Conservation (phyloP, 345 rosid genomes). For the Hirschfeldia incana region DNA sequence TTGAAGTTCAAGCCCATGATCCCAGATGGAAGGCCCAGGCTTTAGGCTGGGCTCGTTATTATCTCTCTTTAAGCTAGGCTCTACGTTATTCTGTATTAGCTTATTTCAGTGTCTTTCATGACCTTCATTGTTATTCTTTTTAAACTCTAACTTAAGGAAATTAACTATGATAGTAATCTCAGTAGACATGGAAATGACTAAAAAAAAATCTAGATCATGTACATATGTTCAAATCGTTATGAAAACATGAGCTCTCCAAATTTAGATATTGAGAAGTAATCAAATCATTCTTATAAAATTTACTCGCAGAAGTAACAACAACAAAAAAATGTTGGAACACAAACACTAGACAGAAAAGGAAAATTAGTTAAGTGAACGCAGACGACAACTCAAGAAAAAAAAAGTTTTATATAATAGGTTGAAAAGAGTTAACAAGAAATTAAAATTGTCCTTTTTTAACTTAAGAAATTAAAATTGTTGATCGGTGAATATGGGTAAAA, state of each 20-base stretch:
- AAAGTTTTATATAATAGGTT: not conserved
- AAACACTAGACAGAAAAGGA: not conserved
- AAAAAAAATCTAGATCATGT: not conserved
- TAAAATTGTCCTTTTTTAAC: not conserved
- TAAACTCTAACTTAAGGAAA: too few species aligned
- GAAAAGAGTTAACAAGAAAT: not conserved
- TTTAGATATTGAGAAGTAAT: not conserved
- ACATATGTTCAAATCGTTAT: not conserved
- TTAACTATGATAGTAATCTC: too few species aligned
- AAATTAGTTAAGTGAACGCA: conserved; percentile 13
- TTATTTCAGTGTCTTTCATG: too few species aligned
- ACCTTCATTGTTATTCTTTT: too few species aligned
- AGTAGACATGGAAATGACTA: not conserved
- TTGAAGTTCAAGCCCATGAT: not conserved
- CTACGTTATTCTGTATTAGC: too few species aligned
- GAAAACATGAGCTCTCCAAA: not conserved
- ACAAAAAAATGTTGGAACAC: not conserved
- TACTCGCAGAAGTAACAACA: not conserved
- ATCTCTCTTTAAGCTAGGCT: not conserved
- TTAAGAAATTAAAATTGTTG: not conserved
- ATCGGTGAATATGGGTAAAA: not conserved
- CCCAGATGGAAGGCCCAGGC: not conserved
- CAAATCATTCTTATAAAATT: not conserved
- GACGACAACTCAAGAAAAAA: conserved; percentile 7
- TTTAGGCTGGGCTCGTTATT: not conserved